Base-by-base conservation (phyloP, 163 green algal species). In the Scenedesmus sp. region DNA sequence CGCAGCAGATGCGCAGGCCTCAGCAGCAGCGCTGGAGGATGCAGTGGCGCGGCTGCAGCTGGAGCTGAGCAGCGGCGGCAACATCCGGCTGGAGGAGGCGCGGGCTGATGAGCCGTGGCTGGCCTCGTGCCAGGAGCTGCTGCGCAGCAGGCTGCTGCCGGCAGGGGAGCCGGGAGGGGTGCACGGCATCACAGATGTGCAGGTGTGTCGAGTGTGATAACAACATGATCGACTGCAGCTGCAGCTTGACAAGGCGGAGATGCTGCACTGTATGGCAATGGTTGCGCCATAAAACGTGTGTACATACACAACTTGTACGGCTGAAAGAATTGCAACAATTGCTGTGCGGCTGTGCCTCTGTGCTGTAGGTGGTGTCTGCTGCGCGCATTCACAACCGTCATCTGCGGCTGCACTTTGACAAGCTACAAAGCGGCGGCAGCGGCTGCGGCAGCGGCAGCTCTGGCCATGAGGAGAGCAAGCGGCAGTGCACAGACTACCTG, bases 1-100 rank as follows among this genome's bases (percentile, higher is more conserved):
- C 0, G 74, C 54, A n/a, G n/a, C 3, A 18, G 87, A 91, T 16
- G 23, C 18, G 3, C 57, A 54, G 18, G 87, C 87, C 18, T 59
- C 74, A 12, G 9, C 5, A 13, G 74, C 87, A 34, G 70, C 55
- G 6, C 73, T 91, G 34, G 55, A 86, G n/a, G 73, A 46, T 34
- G 87, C 87, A 46, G 73, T 79, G 15, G 18, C 16, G 4, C 86
- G 90, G 54, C 82, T 98, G 94, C 87, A 96, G 88, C 81, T 97
- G 82, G 96, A 98, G 94, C 92, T 97, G 60, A 94, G 96, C 77
- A 97, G 64, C 70, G 86, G 66, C 60, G 96, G 96, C 77, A 98
- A 97, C 93, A 96, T 97, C 57, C 91, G 96, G n/a, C 82, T 98
- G 77, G 96, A 98, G 94, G 96, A 97, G 16, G 96, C 94, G 9